These are phyloP conservation scores for Phytophthora syringae DNA, from an alignment of 352 stramenopile genomes.

Conservation along the genomic window DNA sequence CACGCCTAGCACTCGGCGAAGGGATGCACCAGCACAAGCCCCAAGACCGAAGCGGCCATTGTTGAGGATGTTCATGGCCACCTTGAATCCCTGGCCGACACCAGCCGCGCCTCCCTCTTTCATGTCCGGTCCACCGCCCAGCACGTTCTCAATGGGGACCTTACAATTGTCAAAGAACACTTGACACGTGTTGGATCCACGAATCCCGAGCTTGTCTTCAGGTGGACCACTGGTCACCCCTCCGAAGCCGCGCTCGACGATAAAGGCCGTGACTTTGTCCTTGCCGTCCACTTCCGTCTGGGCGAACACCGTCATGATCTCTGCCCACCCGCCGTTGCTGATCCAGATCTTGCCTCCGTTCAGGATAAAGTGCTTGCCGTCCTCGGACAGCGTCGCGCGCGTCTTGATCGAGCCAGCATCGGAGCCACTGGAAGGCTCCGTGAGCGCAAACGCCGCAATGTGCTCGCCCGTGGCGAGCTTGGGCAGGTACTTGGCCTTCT, in stretches of 20 bases:
- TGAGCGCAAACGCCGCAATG: conserved; percentile 89
- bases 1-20: conserved; percentile 72
- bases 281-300: conserved; percentile 96
- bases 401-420: conserved; percentile 93
- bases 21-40: conserved; percentile 70
- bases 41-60: conserved; percentile 93
- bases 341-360: conserved; percentile 98
- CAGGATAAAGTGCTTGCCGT: conserved; percentile 91
- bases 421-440: conserved; percentile 91
- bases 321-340: conserved; percentile 96
- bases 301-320: conserved; percentile 97
- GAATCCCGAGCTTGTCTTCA: conserved; percentile 98
- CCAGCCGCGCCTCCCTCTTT: conserved; percentile 74
- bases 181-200: conserved; percentile 96
- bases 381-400: conserved; percentile 87
- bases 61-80: conserved; percentile 94
- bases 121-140: conserved; percentile 80
- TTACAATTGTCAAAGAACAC: conserved; percentile 96
- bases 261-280: conserved; percentile 98
- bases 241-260: conserved; percentile 94
- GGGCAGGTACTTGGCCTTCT: conserved; percentile 90
- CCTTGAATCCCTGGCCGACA: conserved; percentile 92
- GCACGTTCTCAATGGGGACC: conserved; percentile 92
- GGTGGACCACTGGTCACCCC: conserved; percentile 92
- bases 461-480: conserved; percentile 90